Evolutionary conservation across 257 asterid species (phyloP).

Genomic region (Craterostigma plantagineum): DNA sequence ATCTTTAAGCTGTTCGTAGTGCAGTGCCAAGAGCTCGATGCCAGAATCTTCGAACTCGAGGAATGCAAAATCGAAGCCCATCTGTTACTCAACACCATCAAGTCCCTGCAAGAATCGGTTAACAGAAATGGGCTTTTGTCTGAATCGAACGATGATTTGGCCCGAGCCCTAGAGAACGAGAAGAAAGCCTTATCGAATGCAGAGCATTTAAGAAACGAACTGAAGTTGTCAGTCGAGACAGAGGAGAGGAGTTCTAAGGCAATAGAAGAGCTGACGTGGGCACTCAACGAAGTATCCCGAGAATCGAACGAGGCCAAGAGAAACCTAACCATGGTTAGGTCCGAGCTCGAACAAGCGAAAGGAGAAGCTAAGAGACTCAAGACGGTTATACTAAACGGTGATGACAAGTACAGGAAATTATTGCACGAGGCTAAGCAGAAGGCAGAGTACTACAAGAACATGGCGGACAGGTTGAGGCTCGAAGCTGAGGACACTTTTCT

Average conservation of each 20-base stretch:
- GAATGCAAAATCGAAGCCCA: conserved; percentile 13
- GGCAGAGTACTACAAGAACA: conserved; percentile 28
- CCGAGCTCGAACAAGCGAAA: conserved; percentile 21
- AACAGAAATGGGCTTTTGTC: too few relatives aligned
- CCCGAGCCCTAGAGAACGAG: conserved; percentile 14
- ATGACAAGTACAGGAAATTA: conserved; percentile 25
- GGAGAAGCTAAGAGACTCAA: conserved; percentile 28
- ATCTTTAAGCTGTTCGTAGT: conserved; percentile 15
- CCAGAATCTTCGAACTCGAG: conserved; percentile 25
- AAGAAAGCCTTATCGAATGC: conserved; percentile 16
- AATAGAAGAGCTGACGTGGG: conserved; percentile 69
- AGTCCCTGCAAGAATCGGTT: conserved; percentile 7
- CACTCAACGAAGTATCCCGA: conserved; percentile 45
- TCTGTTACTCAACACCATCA: conserved; percentile 9
- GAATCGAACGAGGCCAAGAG: conserved; percentile 45
- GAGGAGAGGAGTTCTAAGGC: conserved; percentile 66
- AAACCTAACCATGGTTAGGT: conserved; percentile 14
- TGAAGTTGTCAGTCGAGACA: conserved; percentile 31
- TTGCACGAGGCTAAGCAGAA: conserved; percentile 35
- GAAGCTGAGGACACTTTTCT: conserved; percentile 75
- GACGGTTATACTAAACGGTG: conserved; percentile 15
- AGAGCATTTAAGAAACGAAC: conserved; percentile 23
- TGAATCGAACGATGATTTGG: too few relatives aligned
- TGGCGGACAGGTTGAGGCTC: conserved; percentile 40
- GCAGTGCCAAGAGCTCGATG: conserved; percentile 28